These are phyloP conservation scores for Phlebiopsis gigantea DNA, from an alignment of 768 basidiomycete species.

Conservation along the genomic window DNA sequence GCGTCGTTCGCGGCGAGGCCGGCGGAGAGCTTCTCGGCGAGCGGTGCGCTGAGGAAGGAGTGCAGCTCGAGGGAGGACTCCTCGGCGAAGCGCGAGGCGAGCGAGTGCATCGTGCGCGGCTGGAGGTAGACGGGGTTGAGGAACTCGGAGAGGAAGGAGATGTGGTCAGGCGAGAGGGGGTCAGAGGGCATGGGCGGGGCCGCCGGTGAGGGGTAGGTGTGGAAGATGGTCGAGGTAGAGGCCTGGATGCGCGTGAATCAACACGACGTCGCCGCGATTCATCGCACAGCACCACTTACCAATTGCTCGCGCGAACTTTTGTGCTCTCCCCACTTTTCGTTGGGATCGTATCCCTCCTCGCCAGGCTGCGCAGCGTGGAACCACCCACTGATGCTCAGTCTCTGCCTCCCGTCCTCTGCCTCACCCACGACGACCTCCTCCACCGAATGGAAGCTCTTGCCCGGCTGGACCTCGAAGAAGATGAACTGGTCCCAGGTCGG, in stretches of 20 bases:
- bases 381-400: constrained; percentile 94
- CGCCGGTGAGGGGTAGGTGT: constrained; percentile 33
- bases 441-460: constrained; percentile 92
- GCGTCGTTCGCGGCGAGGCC: constrained; percentile 61
- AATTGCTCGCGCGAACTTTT: constrained; percentile 92
- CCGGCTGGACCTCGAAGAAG: constrained; percentile 91
- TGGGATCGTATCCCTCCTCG: constrained; percentile 77
- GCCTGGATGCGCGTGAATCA: constrained; percentile 33
- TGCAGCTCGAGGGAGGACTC: constrained; percentile 89
- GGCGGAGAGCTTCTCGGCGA: constrained; percentile 63
- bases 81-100: constrained; percentile 75
- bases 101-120: constrained; percentile 69
- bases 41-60: constrained; percentile 68
- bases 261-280: not conserved
- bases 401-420: constrained; percentile 61
- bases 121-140: constrained; percentile 91
- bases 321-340: constrained; percentile 36
- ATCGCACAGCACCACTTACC: constrained; percentile 65
- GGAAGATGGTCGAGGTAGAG: constrained; percentile 58
- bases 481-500: constrained; percentile 89
- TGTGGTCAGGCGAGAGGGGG: constrained; percentile 51
- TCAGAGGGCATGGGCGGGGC: constrained; percentile 47
- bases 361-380: constrained; percentile 91
- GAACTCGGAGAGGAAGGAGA: constrained; percentile 74
- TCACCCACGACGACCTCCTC: constrained; percentile 91